Evolutionary conservation across 2,329 filamentous ascomycete species (phyloP), one percentile per base, ranked within the genome.

Genomic region (Colletotrichum tabaci): DNA sequence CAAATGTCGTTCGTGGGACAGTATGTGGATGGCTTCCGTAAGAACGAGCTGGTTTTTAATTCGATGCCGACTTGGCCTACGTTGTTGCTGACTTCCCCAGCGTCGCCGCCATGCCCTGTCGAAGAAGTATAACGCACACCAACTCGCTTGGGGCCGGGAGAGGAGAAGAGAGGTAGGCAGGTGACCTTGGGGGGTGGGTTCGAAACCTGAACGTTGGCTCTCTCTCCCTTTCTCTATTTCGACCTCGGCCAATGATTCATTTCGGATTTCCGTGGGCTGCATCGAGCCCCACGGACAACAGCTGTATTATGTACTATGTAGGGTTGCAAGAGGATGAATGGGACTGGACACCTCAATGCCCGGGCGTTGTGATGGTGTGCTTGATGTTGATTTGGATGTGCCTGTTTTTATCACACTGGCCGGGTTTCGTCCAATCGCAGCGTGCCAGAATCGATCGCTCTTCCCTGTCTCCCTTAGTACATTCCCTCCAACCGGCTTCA

Each of bases 141-240:
- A 35, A 38, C 30, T 55, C 16, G n/a, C 13, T 18, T 42, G 15
- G 7, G 15, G 13, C 35, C 35, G 50, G 23, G 50, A 53, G 50
- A 47, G 15, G 21, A 26, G 50, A 53, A 26, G n/a, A 9, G 21
- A 42, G 57, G 46, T 30, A 46, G 18, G 49, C 38, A 64, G 42
- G 30, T 67, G 49, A 56, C 50, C 42, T 47, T 18, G 10, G 42
- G 21, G 42, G 46, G 38, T n/a, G n/a, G 35, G n/a, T 21, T 35
- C 46, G 49, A 71, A 72, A 64, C 58, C 60, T 64, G 69, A 38
- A 40, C 42, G 60, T 26, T 61, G 55, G 42, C 55, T 61, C 50
- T 46, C 35, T 16, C 47, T 26, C 26, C 30, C 9, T 10, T 38
- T 38, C 35, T 10, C 35, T 9, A 10, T 9, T 38, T 10, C 8